Evolutionary conservation across 495 filamentous ascomycete genomes (phyloP).

Genomic region (Aspergillus asperescens): DNA sequence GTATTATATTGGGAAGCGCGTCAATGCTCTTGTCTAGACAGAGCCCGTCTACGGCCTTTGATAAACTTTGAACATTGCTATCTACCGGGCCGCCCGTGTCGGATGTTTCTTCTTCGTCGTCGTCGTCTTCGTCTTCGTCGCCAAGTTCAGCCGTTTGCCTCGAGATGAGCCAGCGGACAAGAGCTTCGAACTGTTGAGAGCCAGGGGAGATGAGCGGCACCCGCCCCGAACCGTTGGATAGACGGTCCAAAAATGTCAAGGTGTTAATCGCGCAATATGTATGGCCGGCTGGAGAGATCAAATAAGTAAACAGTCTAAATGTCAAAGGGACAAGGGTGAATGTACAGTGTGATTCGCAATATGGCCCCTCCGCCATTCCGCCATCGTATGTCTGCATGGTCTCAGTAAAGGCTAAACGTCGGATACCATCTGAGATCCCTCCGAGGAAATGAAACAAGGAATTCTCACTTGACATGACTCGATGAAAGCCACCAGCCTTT

Average conservation of each 20-base stretch:
- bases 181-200: slow-evolving; percentile 34
- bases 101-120: slow-evolving; percentile 16
- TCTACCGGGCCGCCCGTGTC: slow-evolving; percentile 34
- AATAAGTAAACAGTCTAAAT: slow-evolving; percentile 15
- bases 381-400: slow-evolving; percentile 73
- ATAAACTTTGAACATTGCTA: slow-evolving; percentile 6
- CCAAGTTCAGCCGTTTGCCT: slow-evolving; percentile 59
- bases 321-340: slow-evolving; percentile 1
- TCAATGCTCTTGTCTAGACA: slow-evolving; percentile 26
- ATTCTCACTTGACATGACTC: slow-evolving; percentile 56
- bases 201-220: slow-evolving; percentile 29
- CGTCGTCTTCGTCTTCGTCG: slow-evolving; percentile 50
- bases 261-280: slow-evolving; percentile 80
- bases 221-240: slow-evolving; percentile 16
- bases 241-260: slow-evolving; percentile 60
- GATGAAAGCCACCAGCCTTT: slow-evolving; percentile 65
- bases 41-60: slow-evolving; percentile 10
- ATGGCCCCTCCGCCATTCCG: slow-evolving; percentile 74
- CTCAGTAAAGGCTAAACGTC: slow-evolving; percentile 16
- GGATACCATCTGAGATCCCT: background rate
- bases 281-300: slow-evolving; percentile 61
- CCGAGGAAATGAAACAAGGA: background rate
- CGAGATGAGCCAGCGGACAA: slow-evolving; percentile 61
- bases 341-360: slow-evolving; percentile 84
- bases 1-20: slow-evolving; percentile 32